Evolutionary conservation across 2,329 filamentous ascomycete genomes (phyloP).

Genomic region (Didymellaceae sp.): DNA sequence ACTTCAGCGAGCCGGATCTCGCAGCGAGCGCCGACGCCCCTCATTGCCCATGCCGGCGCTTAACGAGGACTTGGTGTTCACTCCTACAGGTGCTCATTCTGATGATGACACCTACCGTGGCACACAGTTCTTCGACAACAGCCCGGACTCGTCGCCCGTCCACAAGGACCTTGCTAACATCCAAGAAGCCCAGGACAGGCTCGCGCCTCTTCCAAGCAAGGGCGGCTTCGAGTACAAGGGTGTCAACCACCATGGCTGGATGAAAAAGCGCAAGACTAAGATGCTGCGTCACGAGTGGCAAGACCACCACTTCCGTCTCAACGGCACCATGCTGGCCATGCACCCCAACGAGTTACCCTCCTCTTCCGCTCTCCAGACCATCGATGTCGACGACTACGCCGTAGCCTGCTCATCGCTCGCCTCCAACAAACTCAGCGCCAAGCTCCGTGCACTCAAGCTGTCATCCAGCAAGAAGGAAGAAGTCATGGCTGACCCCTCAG

Average conservation of each 20-base stretch:
- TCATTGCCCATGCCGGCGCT: conserved; percentile 75
- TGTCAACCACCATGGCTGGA: conserved; percentile 79
- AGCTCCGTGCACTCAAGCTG: conserved; percentile 78
- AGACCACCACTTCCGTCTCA: conserved; percentile 87
- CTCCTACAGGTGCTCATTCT: conserved; percentile 41
- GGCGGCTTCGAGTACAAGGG: conserved; percentile 53
- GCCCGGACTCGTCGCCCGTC: conserved; percentile 43
- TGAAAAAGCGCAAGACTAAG: conserved; percentile 91
- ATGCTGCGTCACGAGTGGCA: conserved; percentile 94
- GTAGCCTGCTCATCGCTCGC: conserved; percentile 82
- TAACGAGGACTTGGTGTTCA: conserved; percentile 65
- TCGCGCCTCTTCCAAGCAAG: conserved; percentile 43
- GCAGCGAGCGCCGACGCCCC: conserved; percentile 63
- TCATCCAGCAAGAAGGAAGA: conserved; percentile 58
- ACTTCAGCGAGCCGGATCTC: conserved; percentile 54
- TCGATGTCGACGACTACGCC: conserved; percentile 88
- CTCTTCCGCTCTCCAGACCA: conserved; percentile 75
- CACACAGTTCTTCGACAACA: conserved; percentile 43
- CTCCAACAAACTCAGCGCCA: conserved; percentile 82
- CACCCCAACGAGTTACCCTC: conserved; percentile 61
- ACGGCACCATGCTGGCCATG: conserved; percentile 67
- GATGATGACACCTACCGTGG: conserved; percentile 45
- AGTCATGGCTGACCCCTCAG: conserved; percentile 62
- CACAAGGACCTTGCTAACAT: conserved; percentile 32
- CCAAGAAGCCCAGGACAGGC: conserved; percentile 27